These are phyloP conservation scores for Erysiphe pulchra DNA, from an alignment of 2,329 filamentous ascomycete species.

Conservation along the genomic window DNA sequence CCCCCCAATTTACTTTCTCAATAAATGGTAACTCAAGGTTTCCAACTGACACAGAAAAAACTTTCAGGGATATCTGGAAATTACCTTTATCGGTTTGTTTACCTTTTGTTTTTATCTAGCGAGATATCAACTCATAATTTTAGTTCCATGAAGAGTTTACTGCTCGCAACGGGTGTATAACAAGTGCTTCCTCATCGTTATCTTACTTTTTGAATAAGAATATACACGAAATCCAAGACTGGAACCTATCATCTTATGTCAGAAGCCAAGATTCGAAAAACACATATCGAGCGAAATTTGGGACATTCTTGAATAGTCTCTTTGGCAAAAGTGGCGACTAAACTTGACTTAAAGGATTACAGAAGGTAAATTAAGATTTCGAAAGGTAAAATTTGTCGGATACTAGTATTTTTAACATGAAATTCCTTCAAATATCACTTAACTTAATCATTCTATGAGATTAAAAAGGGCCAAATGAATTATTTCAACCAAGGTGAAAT, in stretches of 20 bases:
- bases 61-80: not conserved
- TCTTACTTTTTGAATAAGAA: not conserved
- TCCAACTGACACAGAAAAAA: not conserved
- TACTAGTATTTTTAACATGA: no score
- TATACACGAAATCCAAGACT: constrained; percentile 1
- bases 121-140: not conserved
- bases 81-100: not conserved
- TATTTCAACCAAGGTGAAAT: no score
- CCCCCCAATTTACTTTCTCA: constrained; percentile 55
- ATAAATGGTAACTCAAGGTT: constrained; percentile 28
- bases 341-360: no score
- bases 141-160: constrained; percentile 5
- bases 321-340: no score
- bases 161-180: constrained; percentile 7
- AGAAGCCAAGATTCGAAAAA: not conserved
- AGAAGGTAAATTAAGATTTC: no score
- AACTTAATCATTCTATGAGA: no score
- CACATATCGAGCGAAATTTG: not conserved
- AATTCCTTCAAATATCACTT: no score
- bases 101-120: not conserved
- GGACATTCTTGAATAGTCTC: not conserved
- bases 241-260: not conserved
- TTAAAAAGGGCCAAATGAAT: no score
- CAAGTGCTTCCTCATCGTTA: constrained; percentile 2
- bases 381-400: no score